phyloP scores from a whole-genome alignment of 768 basidiomycete species.

The Trametes elegans region DNA sequence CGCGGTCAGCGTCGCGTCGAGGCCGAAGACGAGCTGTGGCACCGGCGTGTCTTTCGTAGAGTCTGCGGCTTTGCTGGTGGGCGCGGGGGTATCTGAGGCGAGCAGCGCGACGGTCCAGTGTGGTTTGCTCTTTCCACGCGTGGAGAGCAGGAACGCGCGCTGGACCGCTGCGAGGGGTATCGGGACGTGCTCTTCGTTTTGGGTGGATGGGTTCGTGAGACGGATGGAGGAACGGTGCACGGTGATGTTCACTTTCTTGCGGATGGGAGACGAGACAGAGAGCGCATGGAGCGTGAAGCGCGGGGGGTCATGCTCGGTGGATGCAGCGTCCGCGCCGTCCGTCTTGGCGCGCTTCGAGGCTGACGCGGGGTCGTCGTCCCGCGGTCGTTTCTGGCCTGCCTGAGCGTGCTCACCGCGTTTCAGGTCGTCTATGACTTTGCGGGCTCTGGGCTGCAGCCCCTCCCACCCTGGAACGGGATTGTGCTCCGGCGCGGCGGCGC shows the following conservation, averaged over 20 bases:
- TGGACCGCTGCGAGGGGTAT: slow-evolving; percentile 48
- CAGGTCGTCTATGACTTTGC: slow-evolving; percentile 10
- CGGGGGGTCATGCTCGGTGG: slow-evolving; percentile 38
- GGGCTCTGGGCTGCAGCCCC: slow-evolving; percentile 4
- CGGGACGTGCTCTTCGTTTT: slow-evolving; percentile 43
- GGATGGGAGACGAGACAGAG: slow-evolving; percentile 69
- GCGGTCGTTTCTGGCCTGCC: slow-evolving; percentile 11
- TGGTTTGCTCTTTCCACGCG: slow-evolving; percentile 65
- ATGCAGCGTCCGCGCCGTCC: neutral
- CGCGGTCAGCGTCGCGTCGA: slow-evolving; percentile 53
- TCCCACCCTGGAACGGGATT: slow-evolving; percentile 6
- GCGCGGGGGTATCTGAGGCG: slow-evolving; percentile 46
- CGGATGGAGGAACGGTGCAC: slow-evolving; percentile 48
- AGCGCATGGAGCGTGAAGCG: slow-evolving; percentile 61
- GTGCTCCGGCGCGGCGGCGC: slow-evolving; percentile 6
- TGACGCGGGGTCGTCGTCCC: slow-evolving; percentile 7
- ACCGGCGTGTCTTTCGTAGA: slow-evolving; percentile 7
- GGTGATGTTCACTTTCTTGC: slow-evolving; percentile 72
- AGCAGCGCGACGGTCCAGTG: slow-evolving; percentile 75
- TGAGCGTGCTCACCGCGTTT: slow-evolving; percentile 8
- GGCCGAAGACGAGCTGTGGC: slow-evolving; percentile 64
- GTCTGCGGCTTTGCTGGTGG: slow-evolving; percentile 35
- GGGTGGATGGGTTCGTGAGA: slow-evolving; percentile 50
- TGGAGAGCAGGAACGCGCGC: slow-evolving; percentile 71
- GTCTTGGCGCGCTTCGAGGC: slow-evolving; percentile 8